Evolutionary conservation across 2,329 filamentous ascomycete genomes (phyloP), one percentile per base, ranked within the genome.

Genomic region (Diaporthe vaccinii): DNA sequence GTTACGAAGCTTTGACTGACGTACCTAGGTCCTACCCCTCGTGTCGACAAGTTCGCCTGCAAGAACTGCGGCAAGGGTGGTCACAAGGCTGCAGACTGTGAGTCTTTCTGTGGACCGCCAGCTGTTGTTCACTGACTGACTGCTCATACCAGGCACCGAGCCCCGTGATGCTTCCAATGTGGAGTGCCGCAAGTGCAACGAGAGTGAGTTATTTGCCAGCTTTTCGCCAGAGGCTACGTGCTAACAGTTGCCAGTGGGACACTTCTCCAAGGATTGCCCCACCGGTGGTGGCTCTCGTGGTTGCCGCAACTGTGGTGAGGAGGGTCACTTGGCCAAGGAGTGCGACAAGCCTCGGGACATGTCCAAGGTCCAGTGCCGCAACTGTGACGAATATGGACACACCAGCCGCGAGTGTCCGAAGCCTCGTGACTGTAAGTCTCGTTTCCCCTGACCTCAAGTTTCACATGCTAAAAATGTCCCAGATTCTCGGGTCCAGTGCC

Each of bases 21-120:
- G 44, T 55, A 22, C 7, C 9, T 58, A 91, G 90, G 91, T 79
- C 87, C 89, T 5, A 83, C 86, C n/a, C 89, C 90, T 34, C 90
- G 93, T 68, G 84, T 90, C 41, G 90, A 93, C 84, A 91, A 87
- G 74, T 92, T 89, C 78, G 91, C 90, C 10, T 94, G 93, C 88
- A 90, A 89, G 81, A 94, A 94, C 81, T 94, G 92, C 85, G 90
- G 89, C 10, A 82, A 91, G 83, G 83, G 84, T 31, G 89, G 89
- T 22, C 89, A 91, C 80, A 86, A 83, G 75, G 84, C 82, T 31
- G 80, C 84, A 8, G 89, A 91, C 0, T 91, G 89, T 85, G 83
- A 81, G 84, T 83, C 10, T 41, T 80, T 12, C 80, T 14, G 25
- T 14, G 58, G 25, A 22, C 2, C n/a, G 62, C 15, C 44, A 3